Base-by-base conservation (phyloP, 345 rosid species). In the Salix caprea region DNA sequence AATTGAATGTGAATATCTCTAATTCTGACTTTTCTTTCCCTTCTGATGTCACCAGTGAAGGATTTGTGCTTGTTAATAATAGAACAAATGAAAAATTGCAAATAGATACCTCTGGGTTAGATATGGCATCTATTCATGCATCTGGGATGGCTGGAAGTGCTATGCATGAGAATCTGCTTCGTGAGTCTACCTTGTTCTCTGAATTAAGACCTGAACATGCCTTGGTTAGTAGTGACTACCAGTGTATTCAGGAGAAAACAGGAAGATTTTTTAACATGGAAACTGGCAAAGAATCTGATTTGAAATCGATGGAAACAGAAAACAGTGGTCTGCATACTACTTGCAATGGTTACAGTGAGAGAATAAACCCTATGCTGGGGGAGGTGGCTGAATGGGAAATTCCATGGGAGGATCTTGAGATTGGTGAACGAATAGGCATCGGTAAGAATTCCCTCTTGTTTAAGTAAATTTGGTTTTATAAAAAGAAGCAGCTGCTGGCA, bases 401-500 rank as follows among this genome's bases (percentile, higher is more conserved):
- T 80, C 87, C 84, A 52, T 95, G 99, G 99, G 97, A 93, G 83
- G 97, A 93, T 88, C 93, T 93, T 81, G 91, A 87, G 81, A 86
- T 95, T 80, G 99, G 98, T 75, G 99, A 95, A 83, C 97, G 99
- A n/a, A 93, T 95, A 81, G 99, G 97, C 76, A 93, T 95, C 54
- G 99, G 98, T 95, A 90, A 88, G 89, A 65, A 58, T 76, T 79
- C 64, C 30, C n/a, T 73, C 46, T 50, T 60, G 23, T 75, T 61
- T 65, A 48, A 78, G 48, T 66, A 69, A 13, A 4, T 73, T 10
- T 30, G 16, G 26, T 50, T n/a, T 4, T 14, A 60, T 34, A 30
- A 9, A 58, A 40, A 46, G 39, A 12, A n/a, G 4, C 16, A 15
- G 23, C 15, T 62, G 74, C 8, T 77, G 60, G 42, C 37, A 16